Percentiles rank a stretch among this genome's conserved stretches.
phyloP scores from a whole-genome alignment of 345 rosid genomes.

The Populus pruinosa region DNA sequence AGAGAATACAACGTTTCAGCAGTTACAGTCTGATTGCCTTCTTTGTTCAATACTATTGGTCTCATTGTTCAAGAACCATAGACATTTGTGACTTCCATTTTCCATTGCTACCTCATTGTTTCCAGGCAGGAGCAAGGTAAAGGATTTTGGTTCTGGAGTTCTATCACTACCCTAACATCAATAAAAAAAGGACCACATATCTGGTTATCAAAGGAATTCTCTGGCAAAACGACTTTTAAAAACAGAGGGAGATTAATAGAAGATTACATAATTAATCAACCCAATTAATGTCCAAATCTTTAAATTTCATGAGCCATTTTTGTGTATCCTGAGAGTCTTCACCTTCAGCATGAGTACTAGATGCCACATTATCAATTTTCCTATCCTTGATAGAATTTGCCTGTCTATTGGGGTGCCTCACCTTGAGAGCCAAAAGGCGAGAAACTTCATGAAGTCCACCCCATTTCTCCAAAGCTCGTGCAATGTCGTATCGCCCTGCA shows the following conservation, averaged over 20 bases:
- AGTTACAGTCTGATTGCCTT: background rate
- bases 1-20: background rate
- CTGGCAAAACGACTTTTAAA: too few species aligned
- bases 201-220: background rate
- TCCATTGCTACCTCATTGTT: background rate
- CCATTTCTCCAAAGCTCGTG: slow-evolving; percentile 95
- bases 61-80: background rate
- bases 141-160: background rate
- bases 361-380: slow-evolving; percentile 29
- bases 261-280: slow-evolving; percentile 36
- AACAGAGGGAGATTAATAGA: background rate
- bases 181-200: background rate
- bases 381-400: slow-evolving; percentile 39
- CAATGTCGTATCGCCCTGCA: slow-evolving; percentile 90
- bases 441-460: slow-evolving; percentile 89
- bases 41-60: background rate
- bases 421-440: slow-evolving; percentile 66
- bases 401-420: slow-evolving; percentile 69
- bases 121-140: background rate
- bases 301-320: slow-evolving; percentile 62
- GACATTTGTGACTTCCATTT: background rate
- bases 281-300: slow-evolving; percentile 80
- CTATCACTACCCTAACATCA: background rate
- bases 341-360: slow-evolving; percentile 22
- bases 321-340: slow-evolving; percentile 69